phyloP scores from a whole-genome alignment of 768 basidiomycete species.

The Leccinellum albellum region DNA sequence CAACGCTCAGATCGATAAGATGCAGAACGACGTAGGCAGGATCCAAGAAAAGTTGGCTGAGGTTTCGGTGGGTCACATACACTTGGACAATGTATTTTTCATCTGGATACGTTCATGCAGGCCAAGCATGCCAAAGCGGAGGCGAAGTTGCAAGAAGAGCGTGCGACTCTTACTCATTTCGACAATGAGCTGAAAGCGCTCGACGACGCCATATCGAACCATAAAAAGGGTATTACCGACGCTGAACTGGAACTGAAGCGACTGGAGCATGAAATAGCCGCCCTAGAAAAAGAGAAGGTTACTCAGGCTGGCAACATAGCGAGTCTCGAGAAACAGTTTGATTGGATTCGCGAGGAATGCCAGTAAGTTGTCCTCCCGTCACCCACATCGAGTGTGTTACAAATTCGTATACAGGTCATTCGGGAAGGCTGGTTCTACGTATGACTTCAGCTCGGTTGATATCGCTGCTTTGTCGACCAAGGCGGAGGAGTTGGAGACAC shows the following conservation, averaged over 20 bases:
- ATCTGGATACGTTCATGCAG: constrained; percentile 29
- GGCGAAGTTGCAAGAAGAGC: constrained; percentile 74
- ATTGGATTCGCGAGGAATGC: constrained; percentile 88
- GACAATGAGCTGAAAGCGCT: constrained; percentile 85
- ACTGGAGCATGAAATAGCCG: constrained; percentile 65
- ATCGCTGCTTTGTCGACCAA: constrained; percentile 56
- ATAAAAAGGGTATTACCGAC: constrained; percentile 67
- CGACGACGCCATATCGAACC: constrained; percentile 75
- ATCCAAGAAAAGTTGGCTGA: constrained; percentile 46
- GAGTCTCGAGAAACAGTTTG: constrained; percentile 74
- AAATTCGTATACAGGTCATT: constrained; percentile 56
- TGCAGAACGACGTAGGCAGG: constrained; percentile 61
- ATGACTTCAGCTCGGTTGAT: constrained; percentile 72
- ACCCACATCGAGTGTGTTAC: neutral
- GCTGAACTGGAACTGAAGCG: constrained; percentile 62
- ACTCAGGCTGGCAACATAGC: constrained; percentile 47
- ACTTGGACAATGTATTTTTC: neutral
- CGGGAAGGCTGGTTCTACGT: constrained; percentile 74
- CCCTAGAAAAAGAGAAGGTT: constrained; percentile 61
- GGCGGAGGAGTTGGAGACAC: constrained; percentile 68
- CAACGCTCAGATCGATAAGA: constrained; percentile 44
- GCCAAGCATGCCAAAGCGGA: constrained; percentile 62
- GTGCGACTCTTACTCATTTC: constrained; percentile 82
- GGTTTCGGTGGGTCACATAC: constrained; percentile 16
- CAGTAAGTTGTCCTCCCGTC: constrained; percentile 50